These are phyloP conservation scores for Monilinia fructigena DNA, from an alignment of 2,329 filamentous ascomycete species.

Conservation along the genomic window DNA sequence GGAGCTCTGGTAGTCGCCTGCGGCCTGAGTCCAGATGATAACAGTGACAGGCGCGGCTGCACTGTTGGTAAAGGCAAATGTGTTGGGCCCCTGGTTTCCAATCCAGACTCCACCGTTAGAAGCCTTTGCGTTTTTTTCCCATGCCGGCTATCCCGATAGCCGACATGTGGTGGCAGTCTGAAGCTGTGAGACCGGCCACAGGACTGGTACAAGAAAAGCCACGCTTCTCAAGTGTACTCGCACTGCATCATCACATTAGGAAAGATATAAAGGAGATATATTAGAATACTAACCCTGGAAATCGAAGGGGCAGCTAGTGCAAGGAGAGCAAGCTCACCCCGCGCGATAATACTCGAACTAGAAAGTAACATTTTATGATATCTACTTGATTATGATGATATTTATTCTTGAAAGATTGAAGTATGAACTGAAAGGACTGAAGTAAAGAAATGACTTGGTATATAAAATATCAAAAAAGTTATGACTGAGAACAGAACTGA, in stretches of 20 bases:
- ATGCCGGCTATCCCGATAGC: constrained; percentile 21
- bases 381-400: background rate
- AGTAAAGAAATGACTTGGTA: constrained; percentile 13
- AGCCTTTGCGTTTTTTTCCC: constrained; percentile 20
- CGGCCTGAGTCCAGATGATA: constrained; percentile 19
- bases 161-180: constrained; percentile 25
- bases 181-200: constrained; percentile 16
- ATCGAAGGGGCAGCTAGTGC: constrained; percentile 15
- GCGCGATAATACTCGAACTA: constrained; percentile 7
- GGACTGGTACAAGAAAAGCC: constrained; percentile 19
- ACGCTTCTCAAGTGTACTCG: constrained; percentile 20
- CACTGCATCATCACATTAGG: background rate
- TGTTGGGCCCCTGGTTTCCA: constrained; percentile 24
- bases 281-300: constrained; percentile 12
- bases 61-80: constrained; percentile 19
- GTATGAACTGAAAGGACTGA: background rate
- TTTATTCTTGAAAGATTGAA: background rate
- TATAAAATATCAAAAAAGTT: background rate
- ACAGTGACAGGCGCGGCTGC: constrained; percentile 5
- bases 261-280: background rate
- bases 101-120: constrained; percentile 23
- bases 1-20: constrained; percentile 17
- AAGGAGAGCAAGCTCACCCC: constrained; percentile 22
- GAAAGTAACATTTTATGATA: constrained; percentile 19
- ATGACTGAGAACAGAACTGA: background rate